These are phyloP conservation scores for Fragaria iinumae DNA, from an alignment of 306 rosid species.

Conservation along the genomic window DNA sequence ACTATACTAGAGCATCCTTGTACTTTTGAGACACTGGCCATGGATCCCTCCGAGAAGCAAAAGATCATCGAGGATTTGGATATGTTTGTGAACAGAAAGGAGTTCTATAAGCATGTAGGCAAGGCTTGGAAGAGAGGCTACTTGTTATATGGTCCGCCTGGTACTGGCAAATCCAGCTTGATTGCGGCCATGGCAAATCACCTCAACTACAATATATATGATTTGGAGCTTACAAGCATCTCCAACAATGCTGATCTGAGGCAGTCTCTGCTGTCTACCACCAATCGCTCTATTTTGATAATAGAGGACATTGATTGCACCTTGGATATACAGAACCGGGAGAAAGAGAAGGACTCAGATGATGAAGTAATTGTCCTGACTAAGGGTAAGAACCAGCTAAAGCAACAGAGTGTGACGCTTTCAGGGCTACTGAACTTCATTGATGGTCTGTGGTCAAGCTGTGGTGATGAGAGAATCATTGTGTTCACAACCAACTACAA, in stretches of 20 bases:
- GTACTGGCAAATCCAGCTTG: constrained; percentile 41
- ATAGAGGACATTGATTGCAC: constrained; percentile 43
- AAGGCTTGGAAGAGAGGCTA: constrained; percentile 54
- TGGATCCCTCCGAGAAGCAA: constrained; percentile 32
- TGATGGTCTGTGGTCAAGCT: constrained; percentile 65
- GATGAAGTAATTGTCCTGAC: background rate
- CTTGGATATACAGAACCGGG: constrained; percentile 11
- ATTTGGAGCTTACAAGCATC: constrained; percentile 34
- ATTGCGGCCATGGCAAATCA: constrained; percentile 51
- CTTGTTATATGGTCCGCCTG: constrained; percentile 40
- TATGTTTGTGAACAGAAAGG: constrained; percentile 31
- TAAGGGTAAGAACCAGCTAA: background rate
- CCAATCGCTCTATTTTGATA: constrained; percentile 41
- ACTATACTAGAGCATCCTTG: constrained; percentile 33
- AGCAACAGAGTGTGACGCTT: constrained; percentile 12
- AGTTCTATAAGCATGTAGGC: constrained; percentile 38
- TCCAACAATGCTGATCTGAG: constrained; percentile 28
- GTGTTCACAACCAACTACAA: constrained; percentile 63
- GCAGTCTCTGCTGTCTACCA: constrained; percentile 26
- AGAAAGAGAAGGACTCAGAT: background rate
- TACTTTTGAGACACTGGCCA: constrained; percentile 38
- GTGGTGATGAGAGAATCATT: constrained; percentile 58
- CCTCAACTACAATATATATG: constrained; percentile 41
- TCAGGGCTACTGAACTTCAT: constrained; percentile 48
- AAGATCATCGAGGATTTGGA: constrained; percentile 31